A percentile compares a stretch with the other conserved stretches of the same genome.
These are phyloP conservation scores for Trichoderma atroviride DNA, from an alignment of 2,329 filamentous ascomycete genomes.

Conservation along the genomic window DNA sequence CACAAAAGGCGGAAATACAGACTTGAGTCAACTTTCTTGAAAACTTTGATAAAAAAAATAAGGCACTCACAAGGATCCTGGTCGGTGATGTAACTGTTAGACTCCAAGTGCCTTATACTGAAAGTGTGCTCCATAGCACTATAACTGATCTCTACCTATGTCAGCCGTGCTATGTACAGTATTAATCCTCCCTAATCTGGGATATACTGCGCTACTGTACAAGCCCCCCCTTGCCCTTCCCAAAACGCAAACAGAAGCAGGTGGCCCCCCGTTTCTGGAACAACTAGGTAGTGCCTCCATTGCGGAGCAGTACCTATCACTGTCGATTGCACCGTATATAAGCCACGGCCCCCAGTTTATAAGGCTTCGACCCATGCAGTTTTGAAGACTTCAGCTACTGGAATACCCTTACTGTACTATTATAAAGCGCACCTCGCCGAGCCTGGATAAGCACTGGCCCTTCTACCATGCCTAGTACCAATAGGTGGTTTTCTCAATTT, in stretches of 20 bases:
- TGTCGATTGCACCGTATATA: neutral
- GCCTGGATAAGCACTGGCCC: neutral
- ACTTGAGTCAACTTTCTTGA: neutral
- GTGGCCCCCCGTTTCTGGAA: neutral
- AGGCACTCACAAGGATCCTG: neutral
- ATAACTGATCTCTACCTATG: neutral
- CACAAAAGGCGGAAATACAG: neutral
- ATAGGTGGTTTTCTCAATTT: neutral
- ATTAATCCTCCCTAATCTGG: neutral
- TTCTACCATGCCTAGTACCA: neutral
- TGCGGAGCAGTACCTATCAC: neutral
- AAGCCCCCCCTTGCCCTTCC: neutral
- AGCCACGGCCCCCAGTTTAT: neutral
- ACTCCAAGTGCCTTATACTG: neutral
- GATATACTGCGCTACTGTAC: neutral
- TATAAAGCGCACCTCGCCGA: neutral
- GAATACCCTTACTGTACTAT: neutral
- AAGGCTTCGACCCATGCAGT: neutral
- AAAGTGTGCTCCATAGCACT: neutral
- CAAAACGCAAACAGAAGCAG: neutral
- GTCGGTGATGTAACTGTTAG: neutral
- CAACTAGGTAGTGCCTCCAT: neutral
- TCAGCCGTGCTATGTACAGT: neutral
- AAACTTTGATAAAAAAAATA: no score
- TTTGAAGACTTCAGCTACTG: neutral